A percentile compares a stretch with the other conserved stretches of the same genome.
phyloP scores from a whole-genome alignment of 140 eudicot genomes.

The Ambrosia hybrid region DNA sequence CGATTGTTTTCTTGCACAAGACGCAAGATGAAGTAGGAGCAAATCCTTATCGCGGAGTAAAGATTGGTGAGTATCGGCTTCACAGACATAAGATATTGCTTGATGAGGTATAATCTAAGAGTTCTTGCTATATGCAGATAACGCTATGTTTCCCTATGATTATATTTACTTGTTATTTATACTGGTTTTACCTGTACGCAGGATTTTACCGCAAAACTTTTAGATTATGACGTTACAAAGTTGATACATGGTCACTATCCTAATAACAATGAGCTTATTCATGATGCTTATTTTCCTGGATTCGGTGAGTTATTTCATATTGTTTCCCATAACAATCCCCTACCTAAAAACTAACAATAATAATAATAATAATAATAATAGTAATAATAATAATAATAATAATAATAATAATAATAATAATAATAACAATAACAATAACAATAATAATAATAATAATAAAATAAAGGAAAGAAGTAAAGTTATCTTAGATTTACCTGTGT shows the following conservation, averaged over 20 bases:
- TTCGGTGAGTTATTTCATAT: constrained; percentile 2
- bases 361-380: no score
- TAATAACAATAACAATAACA: no score
- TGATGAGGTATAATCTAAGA: constrained; percentile 8
- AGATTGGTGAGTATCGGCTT: background rate
- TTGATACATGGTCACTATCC: constrained; percentile 4
- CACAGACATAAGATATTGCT: constrained; percentile 9
- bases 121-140: background rate
- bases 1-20: constrained; percentile 15
- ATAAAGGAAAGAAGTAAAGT: no score
- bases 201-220: constrained; percentile 15
- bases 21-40: background rate
- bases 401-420: no score
- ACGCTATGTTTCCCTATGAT: background rate
- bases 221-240: background rate
- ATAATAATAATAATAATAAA: no score
- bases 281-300: background rate
- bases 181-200: background rate
- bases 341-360: no score
- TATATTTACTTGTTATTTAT: background rate
- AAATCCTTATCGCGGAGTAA: background rate
- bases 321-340: no score
- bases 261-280: background rate
- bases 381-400: no score
- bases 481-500: background rate